Percentiles rank a stretch among this genome's conserved stretches.
Conservation (phyloP, 176 grass and related monocot genomes). For the Poa pratensis region DNA sequence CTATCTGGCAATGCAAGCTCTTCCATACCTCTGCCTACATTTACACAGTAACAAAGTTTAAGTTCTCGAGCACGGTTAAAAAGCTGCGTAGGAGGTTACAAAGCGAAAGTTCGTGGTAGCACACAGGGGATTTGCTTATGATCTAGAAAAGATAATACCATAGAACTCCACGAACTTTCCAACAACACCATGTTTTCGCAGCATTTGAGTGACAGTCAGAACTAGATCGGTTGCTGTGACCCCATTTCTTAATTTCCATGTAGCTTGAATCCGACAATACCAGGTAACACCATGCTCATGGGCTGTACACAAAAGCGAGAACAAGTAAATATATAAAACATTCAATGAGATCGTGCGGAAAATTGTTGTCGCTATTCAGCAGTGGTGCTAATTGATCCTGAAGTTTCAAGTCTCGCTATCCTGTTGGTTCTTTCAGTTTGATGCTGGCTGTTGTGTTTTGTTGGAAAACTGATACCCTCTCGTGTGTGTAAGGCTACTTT, state of each 20-base stretch:
- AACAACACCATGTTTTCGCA: constrained; percentile 21
- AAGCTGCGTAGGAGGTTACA: no score
- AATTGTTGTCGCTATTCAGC: not conserved
- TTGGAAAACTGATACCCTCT: no score
- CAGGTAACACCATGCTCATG: constrained; percentile 26
- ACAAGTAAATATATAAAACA: not conserved
- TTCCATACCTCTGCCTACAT: constrained; percentile 5
- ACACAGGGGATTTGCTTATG: not conserved
- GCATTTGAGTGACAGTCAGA: constrained; percentile 22
- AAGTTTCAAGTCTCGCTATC: no score
- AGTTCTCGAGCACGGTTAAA: no score
- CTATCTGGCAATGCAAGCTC: constrained; percentile 58
- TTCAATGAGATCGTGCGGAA: not conserved
- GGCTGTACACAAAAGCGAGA: not conserved
- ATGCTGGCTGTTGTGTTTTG: no score
- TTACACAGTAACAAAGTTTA: not conserved
- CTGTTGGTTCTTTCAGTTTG: no score
- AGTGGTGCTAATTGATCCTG: no score
- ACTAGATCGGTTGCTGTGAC: constrained; percentile 27
- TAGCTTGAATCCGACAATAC: constrained; percentile 17
- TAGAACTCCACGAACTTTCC: constrained; percentile 11
- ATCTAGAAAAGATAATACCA: not conserved
- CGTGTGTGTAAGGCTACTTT: no score
- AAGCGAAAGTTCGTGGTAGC: not conserved
- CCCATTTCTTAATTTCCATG: constrained; percentile 21